A percentile compares a stretch with the other conserved stretches of the same genome.
Evolutionary conservation across 805 yeast species (phyloP).

Genomic region (Diddensiella transvaalensis): DNA sequence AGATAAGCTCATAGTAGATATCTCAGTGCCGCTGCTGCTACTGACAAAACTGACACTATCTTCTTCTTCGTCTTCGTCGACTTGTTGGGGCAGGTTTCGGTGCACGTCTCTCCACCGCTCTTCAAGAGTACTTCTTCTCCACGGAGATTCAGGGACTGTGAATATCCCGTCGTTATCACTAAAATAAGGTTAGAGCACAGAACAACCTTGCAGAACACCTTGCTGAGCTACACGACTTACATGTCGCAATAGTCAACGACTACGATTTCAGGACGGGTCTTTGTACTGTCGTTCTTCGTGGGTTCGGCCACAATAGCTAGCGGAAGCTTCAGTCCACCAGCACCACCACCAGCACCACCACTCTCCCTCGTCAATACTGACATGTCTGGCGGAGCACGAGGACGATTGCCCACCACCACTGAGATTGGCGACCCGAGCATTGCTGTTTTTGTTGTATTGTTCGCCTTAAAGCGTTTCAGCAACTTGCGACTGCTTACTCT

Average conservation of each 20-base stretch:
- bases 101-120: constrained; percentile 15
- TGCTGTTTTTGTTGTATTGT: no score
- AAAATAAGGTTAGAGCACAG: neutral
- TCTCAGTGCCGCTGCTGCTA: neutral
- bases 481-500: no score
- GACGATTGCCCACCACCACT: neutral
- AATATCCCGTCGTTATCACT: constrained; percentile 5
- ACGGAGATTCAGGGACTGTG: constrained; percentile 18
- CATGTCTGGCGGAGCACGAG: no score
- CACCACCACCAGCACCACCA: no score
- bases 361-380: no score
- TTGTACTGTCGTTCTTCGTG: no score
- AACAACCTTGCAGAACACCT: neutral
- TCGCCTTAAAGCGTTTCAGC: no score
- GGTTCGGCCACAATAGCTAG: no score
- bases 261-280: no score
- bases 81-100: neutral
- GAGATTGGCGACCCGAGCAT: neutral
- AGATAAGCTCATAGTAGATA: neutral
- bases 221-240: neutral
- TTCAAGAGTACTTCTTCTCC: constrained; percentile 18
- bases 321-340: no score
- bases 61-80: neutral
- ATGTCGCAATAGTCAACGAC: neutral
- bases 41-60: neutral